Evolutionary conservation across 2,329 filamentous ascomycete genomes (phyloP), one percentile per base, ranked within the genome.

Genomic region (Fusarium sp.): DNA sequence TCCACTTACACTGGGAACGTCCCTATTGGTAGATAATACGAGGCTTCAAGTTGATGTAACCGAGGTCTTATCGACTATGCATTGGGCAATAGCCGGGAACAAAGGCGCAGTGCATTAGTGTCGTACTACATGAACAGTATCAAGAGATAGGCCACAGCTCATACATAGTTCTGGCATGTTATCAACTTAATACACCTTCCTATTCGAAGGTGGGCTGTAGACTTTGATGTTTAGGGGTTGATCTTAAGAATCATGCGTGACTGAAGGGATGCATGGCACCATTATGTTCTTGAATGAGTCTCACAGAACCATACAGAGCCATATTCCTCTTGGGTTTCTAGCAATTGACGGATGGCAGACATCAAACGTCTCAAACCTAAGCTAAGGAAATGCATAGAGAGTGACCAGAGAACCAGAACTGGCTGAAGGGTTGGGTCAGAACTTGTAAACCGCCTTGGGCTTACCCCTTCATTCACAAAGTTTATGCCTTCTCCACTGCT

Each of bases 81-180:
- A 6, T 36, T 31, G 36, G 53, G 44, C 42, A 49, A 44, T 46
- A 58, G 24, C 14, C 34, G 42, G 28, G 26, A 57, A 59, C 39
- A 46, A 20, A 53, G 53, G 40, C 45, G 34, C 15, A 22, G 36
- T 58, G 59, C 59, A 58, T 64, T 58, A 58, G 60, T 53, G 28
- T 34, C 26, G 33, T 57, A 24, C n/a, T 44, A 28, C 43, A 20
- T 42, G 58, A 14, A 39, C 28, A 31, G 28, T 34, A 38, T 51
- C 10, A 26, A 52, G 40, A 65, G 60, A 52, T 52, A 38, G 24
- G 46, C 38, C 3, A 22, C 14, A 31, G 43, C 31, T 31, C 44
- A 15, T 50, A 22, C 22, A 15, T 39, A 39, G 10, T 43, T 15
- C 5, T 38, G 6, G 22, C 17, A 10, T 28, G 8, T 3, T 3